A percentile compares a stretch with the other conserved stretches of the same genome.
phyloP scores from a whole-genome alignment of 139 green algal species.

The Picochlorum sp. region DNA sequence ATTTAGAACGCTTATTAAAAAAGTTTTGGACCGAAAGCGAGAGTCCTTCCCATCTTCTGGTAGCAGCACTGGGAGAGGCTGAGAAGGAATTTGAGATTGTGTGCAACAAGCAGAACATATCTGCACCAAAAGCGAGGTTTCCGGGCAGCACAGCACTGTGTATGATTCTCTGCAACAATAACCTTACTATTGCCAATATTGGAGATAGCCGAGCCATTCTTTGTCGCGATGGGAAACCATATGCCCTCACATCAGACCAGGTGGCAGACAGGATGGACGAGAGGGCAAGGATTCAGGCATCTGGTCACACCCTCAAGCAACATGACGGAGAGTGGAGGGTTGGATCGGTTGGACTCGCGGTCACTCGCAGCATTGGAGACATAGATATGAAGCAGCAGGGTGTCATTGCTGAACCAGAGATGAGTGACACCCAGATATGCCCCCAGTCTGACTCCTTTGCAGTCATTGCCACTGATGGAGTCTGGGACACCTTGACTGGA shows the following conservation, averaged over 20 bases:
- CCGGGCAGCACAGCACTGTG: conserved; percentile 70
- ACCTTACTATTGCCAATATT: conserved; percentile 69
- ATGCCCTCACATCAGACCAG: conserved; percentile 72
- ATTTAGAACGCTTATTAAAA: conserved; percentile 33
- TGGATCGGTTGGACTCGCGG: conserved; percentile 57
- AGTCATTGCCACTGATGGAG: conserved; percentile 74
- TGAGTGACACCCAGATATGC: conserved; percentile 35
- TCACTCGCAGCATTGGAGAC: conserved; percentile 76
- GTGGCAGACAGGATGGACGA: conserved; percentile 59
- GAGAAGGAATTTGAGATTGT: conserved; percentile 33
- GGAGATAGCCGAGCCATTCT: conserved; percentile 85
- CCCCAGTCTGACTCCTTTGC: conserved; percentile 63
- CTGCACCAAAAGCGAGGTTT: conserved; percentile 15
- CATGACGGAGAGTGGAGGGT: conserved; percentile 60
- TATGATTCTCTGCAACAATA: conserved; percentile 38
- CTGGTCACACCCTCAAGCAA: conserved; percentile 37
- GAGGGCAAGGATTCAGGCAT: conserved; percentile 51
- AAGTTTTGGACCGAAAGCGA: conserved; percentile 3
- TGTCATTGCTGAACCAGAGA: conserved; percentile 68
- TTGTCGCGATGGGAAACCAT: conserved; percentile 41
- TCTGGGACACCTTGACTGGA: conserved; percentile 75
- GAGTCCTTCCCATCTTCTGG: conserved; percentile 26
- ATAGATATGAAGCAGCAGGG: conserved; percentile 65
- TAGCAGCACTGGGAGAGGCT: conserved; percentile 26
- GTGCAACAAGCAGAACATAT: not conserved